Percentiles rank a stretch among this genome's conserved stretches.
phyloP scores from a whole-genome alignment of 768 basidiomycete genomes.

The Lactifluus volemus region DNA sequence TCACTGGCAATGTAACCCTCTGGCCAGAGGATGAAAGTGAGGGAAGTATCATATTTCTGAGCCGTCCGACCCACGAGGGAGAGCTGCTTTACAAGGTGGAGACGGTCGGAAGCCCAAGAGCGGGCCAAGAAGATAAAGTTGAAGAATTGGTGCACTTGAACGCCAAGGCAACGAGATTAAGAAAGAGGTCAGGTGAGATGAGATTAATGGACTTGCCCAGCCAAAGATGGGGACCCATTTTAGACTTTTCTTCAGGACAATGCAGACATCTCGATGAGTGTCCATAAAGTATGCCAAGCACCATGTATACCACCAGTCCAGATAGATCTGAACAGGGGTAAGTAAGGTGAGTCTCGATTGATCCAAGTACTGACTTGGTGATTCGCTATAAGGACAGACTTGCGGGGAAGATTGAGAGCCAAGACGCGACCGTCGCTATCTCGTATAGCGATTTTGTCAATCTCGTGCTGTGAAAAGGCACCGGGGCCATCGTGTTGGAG shows the following conservation, averaged over 20 bases:
- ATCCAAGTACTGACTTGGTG: conserved; percentile 57
- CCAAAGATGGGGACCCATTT: conserved; percentile 83
- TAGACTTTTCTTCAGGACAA: conserved; percentile 87
- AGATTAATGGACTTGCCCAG: conserved; percentile 47
- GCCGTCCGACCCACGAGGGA: conserved; percentile 60
- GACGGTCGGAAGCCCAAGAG: conserved; percentile 81
- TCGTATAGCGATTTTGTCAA: conserved; percentile 47
- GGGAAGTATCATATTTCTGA: conserved; percentile 57
- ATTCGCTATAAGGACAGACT: conserved; percentile 82
- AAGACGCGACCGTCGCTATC: conserved; percentile 48
- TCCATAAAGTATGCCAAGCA: conserved; percentile 63
- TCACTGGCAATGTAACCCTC: conserved; percentile 92
- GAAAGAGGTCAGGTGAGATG: neutral
- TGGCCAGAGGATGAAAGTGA: conserved; percentile 85
- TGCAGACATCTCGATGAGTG: conserved; percentile 68
- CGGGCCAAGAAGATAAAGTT: conserved; percentile 89
- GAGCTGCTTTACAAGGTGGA: conserved; percentile 56
- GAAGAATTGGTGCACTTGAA: conserved; percentile 82
- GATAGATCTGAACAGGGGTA: conserved; percentile 44
- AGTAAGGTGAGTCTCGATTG: neutral
- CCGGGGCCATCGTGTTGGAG: conserved; percentile 66
- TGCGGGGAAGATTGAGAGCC: conserved; percentile 62
- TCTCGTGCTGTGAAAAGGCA: conserved; percentile 49
- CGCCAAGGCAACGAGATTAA: neutral
- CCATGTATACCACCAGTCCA: conserved; percentile 86